Evolutionary conservation across 345 rosid species (phyloP).

Genomic region (Eucalyptus pauciflora): DNA sequence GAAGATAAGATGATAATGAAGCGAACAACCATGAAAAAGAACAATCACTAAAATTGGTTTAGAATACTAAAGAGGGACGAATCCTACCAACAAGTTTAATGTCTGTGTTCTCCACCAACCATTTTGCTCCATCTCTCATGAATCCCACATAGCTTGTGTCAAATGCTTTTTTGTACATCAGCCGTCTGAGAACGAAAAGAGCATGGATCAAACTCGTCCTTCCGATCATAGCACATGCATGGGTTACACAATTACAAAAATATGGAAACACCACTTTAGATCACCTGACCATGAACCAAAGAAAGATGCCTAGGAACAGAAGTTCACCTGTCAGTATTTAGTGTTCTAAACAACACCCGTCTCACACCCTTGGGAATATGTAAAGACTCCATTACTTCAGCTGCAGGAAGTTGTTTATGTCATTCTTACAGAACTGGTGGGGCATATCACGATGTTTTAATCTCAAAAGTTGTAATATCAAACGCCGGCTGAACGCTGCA

Average conservation of each 20-base stretch:
- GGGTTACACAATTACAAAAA: not conserved
- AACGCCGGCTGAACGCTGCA: not conserved
- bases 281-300: not conserved
- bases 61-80: not conserved
- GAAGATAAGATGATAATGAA: not conserved
- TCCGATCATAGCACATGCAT: not conserved
- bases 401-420: slow-evolving; percentile 11
- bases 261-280: not conserved
- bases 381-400: slow-evolving; percentile 76
- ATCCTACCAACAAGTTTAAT: slow-evolving; percentile 70
- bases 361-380: slow-evolving; percentile 69
- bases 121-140: slow-evolving; percentile 71
- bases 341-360: slow-evolving; percentile 79
- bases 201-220: not conserved
- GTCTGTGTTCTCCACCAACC: slow-evolving; percentile 89
- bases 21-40: not conserved
- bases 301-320: not conserved
- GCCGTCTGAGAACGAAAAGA: slow-evolving; percentile 36
- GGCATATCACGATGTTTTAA: not conserved
- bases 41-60: not conserved
- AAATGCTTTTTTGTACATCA: slow-evolving; percentile 63
- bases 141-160: slow-evolving; percentile 86
- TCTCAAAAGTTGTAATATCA: not conserved
- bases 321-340: slow-evolving; percentile 69
- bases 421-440: not conserved